A percentile compares a stretch with the other conserved stretches of the same genome.
phyloP scores from a whole-genome alignment of 805 yeast genomes.

The Schwanniomyces polymorphus region DNA sequence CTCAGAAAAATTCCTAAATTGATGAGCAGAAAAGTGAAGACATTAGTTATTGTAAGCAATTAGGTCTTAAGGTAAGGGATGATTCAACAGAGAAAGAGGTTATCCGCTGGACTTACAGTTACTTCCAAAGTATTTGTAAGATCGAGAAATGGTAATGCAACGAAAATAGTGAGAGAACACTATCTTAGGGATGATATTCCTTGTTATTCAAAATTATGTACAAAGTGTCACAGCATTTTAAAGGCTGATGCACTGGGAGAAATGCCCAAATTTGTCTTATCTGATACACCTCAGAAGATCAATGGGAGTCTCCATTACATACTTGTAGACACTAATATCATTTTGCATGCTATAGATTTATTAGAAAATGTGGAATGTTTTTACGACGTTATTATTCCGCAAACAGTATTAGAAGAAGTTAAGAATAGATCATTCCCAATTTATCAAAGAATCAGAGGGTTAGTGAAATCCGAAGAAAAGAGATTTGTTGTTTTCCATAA shows the following conservation, averaged over 20 bases:
- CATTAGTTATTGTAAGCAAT: not conserved
- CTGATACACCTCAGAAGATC: conserved; percentile 56
- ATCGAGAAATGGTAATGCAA: conserved; percentile 85
- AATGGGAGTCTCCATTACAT: conserved; percentile 72
- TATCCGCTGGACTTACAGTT: conserved; percentile 51
- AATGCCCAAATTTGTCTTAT: conserved; percentile 63
- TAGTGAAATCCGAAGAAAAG: conserved; percentile 75
- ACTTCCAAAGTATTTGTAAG: conserved; percentile 90
- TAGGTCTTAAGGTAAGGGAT: not conserved
- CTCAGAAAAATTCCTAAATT: not conserved
- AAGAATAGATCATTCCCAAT: conserved; percentile 84
- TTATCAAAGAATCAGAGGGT: conserved; percentile 76
- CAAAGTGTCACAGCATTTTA: conserved; percentile 53
- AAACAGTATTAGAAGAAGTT: conserved; percentile 91
- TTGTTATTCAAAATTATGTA: conserved; percentile 76
- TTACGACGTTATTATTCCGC: conserved; percentile 91
- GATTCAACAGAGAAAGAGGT: conserved; percentile 28
- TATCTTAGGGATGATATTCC: conserved; percentile 91
- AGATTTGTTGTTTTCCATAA: conserved; percentile 91
- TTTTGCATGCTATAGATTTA: conserved; percentile 84
- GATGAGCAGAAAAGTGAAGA: not conserved
- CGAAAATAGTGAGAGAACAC: conserved; percentile 91
- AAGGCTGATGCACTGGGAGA: conserved; percentile 69
- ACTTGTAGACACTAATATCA: conserved; percentile 85
- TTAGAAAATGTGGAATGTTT: conserved; percentile 76